Conservation (phyloP, 805 yeast genomes). For the Metschnikowia cubensis region DNA sequence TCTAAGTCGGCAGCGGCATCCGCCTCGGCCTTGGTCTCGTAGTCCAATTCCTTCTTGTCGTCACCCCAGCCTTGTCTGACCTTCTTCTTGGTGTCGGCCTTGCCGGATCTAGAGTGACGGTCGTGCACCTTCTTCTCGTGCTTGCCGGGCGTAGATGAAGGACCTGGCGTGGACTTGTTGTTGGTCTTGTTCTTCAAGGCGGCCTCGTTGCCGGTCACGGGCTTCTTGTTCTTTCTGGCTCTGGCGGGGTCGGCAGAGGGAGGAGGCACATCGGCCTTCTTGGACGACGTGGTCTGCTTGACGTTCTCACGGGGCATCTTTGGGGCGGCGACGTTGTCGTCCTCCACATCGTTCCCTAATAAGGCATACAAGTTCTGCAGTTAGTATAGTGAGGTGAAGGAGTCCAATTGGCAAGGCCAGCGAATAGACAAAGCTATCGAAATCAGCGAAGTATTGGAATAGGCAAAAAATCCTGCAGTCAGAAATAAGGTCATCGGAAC, state of each 20-base stretch:
- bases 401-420: no score
- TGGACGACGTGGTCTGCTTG: slow-evolving; percentile 78
- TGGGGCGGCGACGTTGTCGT: slow-evolving; percentile 51
- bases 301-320: slow-evolving; percentile 69
- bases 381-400: neutral
- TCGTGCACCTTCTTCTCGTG: slow-evolving; percentile 61
- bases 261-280: slow-evolving; percentile 81
- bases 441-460: no score
- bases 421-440: no score
- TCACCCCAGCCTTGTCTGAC: slow-evolving; percentile 88
- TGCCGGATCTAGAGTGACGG: slow-evolving; percentile 83
- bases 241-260: slow-evolving; percentile 75
- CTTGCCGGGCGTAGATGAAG: slow-evolving; percentile 49
- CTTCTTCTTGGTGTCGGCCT: slow-evolving; percentile 81
- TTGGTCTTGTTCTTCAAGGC: slow-evolving; percentile 60
- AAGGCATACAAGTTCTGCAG: slow-evolving; percentile 72
- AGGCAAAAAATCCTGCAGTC: no score
- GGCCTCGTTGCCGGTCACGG: slow-evolving; percentile 83
- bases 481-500: no score
- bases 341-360: slow-evolving; percentile 88
- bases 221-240: slow-evolving; percentile 64
- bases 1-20: slow-evolving; percentile 42
- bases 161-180: slow-evolving; percentile 66
- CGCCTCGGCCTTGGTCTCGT: slow-evolving; percentile 48
- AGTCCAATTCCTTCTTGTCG: slow-evolving; percentile 62